Conservation (phyloP, 176 grass and related monocot genomes). For the Oryza brachyantha region DNA sequence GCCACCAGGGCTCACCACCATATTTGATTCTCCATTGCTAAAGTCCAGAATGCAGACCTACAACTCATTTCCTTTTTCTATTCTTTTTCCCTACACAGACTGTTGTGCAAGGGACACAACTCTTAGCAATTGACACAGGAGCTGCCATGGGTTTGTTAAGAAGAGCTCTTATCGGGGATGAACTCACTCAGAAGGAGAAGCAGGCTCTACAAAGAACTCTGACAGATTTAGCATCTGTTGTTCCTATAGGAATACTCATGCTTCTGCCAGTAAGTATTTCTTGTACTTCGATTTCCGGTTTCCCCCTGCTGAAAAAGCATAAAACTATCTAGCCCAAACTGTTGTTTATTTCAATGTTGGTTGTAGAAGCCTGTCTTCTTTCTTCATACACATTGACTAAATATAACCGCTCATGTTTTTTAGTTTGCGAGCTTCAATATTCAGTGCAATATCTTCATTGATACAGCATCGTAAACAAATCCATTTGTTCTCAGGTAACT, state of each 20-base stretch:
- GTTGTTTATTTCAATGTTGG: slow-evolving; percentile 33
- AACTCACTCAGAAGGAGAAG: slow-evolving; percentile 95
- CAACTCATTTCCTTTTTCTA: slow-evolving; percentile 7
- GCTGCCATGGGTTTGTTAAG: slow-evolving; percentile 74
- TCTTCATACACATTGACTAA: slow-evolving; percentile 4
- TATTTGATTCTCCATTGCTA: slow-evolving; percentile 12
- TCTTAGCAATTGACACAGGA: slow-evolving; percentile 86
- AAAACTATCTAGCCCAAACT: slow-evolving; percentile 1
- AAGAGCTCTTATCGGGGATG: slow-evolving; percentile 94
- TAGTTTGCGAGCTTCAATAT: background rate
- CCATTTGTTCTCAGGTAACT: slow-evolving; percentile 62
- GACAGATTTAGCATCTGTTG: slow-evolving; percentile 95
- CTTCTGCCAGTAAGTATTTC: slow-evolving; percentile 88
- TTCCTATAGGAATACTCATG: slow-evolving; percentile 99
- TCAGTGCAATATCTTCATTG: slow-evolving; percentile 13
- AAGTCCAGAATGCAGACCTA: background rate
- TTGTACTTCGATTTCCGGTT: slow-evolving; percentile 12
- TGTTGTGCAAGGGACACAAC: slow-evolving; percentile 92
- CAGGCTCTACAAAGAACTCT: slow-evolving; percentile 97
- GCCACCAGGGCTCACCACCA: background rate
- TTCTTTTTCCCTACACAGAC: slow-evolving; percentile 48
- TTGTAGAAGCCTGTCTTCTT: background rate
- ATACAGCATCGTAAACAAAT: slow-evolving; percentile 13
- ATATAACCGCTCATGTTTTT: slow-evolving; percentile 2
- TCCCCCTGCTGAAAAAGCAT: background rate